These are phyloP conservation scores for Phytophthora capsici DNA, from an alignment of 352 stramenopile genomes.

Conservation along the genomic window DNA sequence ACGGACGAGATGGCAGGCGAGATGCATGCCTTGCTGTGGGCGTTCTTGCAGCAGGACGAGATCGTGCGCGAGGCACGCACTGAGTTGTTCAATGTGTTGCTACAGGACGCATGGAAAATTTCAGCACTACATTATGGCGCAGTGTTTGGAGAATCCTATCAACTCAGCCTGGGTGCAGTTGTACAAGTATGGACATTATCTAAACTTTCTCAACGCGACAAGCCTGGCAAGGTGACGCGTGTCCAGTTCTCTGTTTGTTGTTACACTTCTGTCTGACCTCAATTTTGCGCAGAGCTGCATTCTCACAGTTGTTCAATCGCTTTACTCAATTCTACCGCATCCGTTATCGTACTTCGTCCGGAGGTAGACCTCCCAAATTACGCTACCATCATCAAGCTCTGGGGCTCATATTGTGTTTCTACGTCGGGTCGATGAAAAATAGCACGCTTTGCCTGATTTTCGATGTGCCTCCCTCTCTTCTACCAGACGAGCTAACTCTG, in stretches of 20 bases:
- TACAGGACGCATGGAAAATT: too few relatives aligned
- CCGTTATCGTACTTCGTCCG: background rate
- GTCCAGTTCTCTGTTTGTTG: too few relatives aligned
- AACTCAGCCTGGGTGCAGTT: background rate
- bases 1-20: too few relatives aligned
- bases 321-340: slow-evolving; percentile 1
- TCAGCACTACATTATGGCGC: too few relatives aligned
- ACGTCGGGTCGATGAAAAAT: slow-evolving; percentile 2
- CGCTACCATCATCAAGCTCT: slow-evolving; percentile 14
- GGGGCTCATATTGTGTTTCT: slow-evolving; percentile 11
- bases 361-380: too few relatives aligned
- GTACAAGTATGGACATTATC: background rate
- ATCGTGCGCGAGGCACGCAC: too few relatives aligned
- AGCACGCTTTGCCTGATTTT: slow-evolving; percentile 8
- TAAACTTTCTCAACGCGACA: background rate
- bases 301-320: background rate
- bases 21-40: too few relatives aligned
- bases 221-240: background rate
- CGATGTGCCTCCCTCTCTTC: slow-evolving; percentile 10
- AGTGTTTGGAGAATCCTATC: too few relatives aligned
- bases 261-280: background rate
- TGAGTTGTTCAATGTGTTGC: too few relatives aligned
- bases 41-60: too few relatives aligned
- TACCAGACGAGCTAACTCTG: slow-evolving; percentile 9
- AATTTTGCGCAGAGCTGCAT: background rate